Evolutionary conservation across 2,329 filamentous ascomycete genomes (phyloP).

Genomic region (Fusarium sp.): DNA sequence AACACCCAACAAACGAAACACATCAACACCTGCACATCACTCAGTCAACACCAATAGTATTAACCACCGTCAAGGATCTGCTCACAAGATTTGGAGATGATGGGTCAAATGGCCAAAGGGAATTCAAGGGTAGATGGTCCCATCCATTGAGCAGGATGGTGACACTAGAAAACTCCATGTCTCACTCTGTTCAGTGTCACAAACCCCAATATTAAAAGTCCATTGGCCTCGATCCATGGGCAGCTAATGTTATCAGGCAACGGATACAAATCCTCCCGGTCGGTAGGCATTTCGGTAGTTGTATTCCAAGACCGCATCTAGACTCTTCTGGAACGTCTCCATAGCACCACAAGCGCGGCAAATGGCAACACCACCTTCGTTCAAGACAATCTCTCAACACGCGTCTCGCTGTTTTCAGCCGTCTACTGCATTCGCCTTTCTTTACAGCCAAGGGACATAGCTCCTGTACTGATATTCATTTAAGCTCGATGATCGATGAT

Average conservation of each 20-base stretch:
- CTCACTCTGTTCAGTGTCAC: neutral
- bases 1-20: neutral
- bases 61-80: neutral
- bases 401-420: neutral
- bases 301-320: constrained; percentile 23
- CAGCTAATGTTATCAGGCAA: neutral
- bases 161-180: neutral
- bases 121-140: neutral
- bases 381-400: constrained; percentile 10
- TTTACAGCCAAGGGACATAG: neutral
- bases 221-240: constrained; percentile 4
- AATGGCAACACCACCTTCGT: constrained; percentile 34
- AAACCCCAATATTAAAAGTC: constrained; percentile 15
- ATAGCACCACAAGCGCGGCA: constrained; percentile 33
- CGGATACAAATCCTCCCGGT: constrained; percentile 23
- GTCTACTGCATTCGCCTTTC: neutral
- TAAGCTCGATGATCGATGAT: neutral
- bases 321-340: constrained; percentile 38
- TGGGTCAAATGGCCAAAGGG: neutral
- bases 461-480: neutral
- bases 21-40: neutral
- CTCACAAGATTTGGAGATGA: neutral
- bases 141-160: neutral
- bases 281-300: constrained; percentile 12
- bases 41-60: neutral